Conservation (phyloP, 2,329 filamentous ascomycete genomes). For the Nigrospora osmanthi region DNA sequence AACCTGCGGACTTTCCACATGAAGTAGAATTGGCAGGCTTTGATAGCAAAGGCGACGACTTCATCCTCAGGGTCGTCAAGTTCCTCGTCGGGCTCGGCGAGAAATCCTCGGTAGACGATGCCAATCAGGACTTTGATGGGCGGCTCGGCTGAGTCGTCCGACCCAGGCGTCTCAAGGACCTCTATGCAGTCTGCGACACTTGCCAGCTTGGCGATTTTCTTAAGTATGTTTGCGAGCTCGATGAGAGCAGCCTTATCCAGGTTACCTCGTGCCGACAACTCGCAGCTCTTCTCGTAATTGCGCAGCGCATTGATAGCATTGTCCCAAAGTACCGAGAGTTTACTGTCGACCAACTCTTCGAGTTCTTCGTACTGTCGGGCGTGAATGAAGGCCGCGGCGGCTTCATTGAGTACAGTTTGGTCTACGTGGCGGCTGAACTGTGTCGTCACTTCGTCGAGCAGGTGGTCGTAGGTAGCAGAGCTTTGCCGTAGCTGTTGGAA, state of each 20-base stretch:
- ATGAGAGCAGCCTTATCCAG: slow-evolving; percentile 57
- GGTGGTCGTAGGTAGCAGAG: slow-evolving; percentile 66
- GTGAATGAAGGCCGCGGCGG: slow-evolving; percentile 73
- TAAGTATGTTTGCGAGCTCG: slow-evolving; percentile 65
- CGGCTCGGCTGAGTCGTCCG: slow-evolving; percentile 38
- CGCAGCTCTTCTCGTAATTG: slow-evolving; percentile 61
- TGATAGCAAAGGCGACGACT: slow-evolving; percentile 67
- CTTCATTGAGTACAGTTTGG: slow-evolving; percentile 76
- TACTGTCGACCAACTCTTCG: slow-evolving; percentile 75
- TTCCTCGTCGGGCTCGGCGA: slow-evolving; percentile 60
- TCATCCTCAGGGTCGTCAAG: slow-evolving; percentile 73
- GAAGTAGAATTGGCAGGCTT: slow-evolving; percentile 78
- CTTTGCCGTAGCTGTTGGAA: slow-evolving; percentile 88
- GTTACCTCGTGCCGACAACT: slow-evolving; percentile 64
- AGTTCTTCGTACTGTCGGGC: slow-evolving; percentile 83
- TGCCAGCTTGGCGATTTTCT: slow-evolving; percentile 74
- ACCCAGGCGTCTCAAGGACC: slow-evolving; percentile 57
- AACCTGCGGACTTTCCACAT: slow-evolving; percentile 79
- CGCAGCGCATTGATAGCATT: slow-evolving; percentile 68
- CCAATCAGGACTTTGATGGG: slow-evolving; percentile 64
- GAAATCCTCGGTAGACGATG: slow-evolving; percentile 66
- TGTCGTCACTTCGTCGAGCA: slow-evolving; percentile 86
- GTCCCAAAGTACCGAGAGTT: slow-evolving; percentile 79
- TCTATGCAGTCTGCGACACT: slow-evolving; percentile 72
- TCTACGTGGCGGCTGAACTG: slow-evolving; percentile 93